A percentile compares a stretch with the other conserved stretches of the same genome.
Conservation (phyloP, 768 basidiomycete species). For the Psilocybe azurescens region DNA sequence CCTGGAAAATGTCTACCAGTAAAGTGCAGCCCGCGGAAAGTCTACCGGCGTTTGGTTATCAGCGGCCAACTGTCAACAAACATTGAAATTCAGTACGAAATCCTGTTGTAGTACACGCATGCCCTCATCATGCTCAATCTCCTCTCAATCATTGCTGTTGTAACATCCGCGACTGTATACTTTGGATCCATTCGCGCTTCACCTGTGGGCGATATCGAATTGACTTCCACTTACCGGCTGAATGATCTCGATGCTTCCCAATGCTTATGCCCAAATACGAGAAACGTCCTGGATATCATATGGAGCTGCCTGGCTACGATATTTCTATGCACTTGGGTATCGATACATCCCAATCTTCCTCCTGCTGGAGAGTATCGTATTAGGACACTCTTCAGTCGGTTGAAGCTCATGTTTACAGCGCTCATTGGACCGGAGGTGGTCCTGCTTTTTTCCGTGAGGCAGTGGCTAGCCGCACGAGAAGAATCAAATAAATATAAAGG, state of each 20-base stretch:
- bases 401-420: conserved; percentile 9
- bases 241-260: neutral
- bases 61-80: no score
- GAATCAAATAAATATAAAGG: conserved; percentile 12
- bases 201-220: neutral
- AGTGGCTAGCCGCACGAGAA: conserved; percentile 17
- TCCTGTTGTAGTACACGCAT: no score
- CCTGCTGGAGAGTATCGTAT: neutral
- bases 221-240: neutral
- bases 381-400: neutral
- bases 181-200: no score
- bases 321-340: conserved; percentile 4
- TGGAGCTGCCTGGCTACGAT: conserved; percentile 11
- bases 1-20: no score
- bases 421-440: conserved; percentile 24
- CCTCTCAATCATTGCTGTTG: no score
- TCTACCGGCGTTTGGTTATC: no score
- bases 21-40: no score
- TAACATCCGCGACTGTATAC: no score
- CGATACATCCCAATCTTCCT: conserved; percentile 19
- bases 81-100: no score
- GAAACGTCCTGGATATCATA: neutral
- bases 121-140: no score
- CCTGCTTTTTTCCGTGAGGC: conserved; percentile 22
- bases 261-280: conserved; percentile 9